These are phyloP conservation scores for Thermomyces lanuginosus DNA, from an alignment of 2,329 filamentous ascomycete species.

Conservation along the genomic window DNA sequence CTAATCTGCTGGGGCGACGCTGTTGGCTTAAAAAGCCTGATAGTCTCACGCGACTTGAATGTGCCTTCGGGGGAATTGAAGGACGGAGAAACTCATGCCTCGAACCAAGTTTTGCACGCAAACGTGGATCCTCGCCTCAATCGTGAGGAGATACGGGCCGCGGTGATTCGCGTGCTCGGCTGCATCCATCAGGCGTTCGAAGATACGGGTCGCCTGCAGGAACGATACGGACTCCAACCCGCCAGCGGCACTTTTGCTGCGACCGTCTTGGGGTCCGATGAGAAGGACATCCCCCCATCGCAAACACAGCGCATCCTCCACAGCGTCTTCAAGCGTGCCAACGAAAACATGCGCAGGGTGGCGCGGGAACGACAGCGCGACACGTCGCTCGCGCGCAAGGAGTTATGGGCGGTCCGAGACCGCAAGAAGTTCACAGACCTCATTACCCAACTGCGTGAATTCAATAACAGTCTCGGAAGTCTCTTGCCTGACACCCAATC, in stretches of 20 bases:
- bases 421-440: slow-evolving; percentile 5
- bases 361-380: too few species aligned
- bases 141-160: slow-evolving; percentile 1
- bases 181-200: slow-evolving; percentile 4
- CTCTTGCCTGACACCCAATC: too few species aligned
- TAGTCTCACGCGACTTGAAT: neutral
- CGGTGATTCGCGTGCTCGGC: slow-evolving; percentile 2
- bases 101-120: neutral
- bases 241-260: too few species aligned
- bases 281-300: too few species aligned
- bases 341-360: too few species aligned
- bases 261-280: too few species aligned
- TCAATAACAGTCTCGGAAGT: slow-evolving; percentile 5
- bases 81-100: too few species aligned
- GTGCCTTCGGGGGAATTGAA: too few species aligned
- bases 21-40: slow-evolving; percentile 3
- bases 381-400: neutral
- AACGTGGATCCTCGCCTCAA: slow-evolving; percentile 1
- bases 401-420: slow-evolving; percentile 5
- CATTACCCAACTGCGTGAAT: slow-evolving; percentile 4
- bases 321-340: too few species aligned
- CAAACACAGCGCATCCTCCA: neutral
- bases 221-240: slow-evolving; percentile 4
- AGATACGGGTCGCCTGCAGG: slow-evolving; percentile 2
- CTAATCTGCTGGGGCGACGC: slow-evolving; percentile 4